Base-by-base conservation (phyloP, 2,329 filamentous ascomycete species). In the Colletotrichum filicis region DNA sequence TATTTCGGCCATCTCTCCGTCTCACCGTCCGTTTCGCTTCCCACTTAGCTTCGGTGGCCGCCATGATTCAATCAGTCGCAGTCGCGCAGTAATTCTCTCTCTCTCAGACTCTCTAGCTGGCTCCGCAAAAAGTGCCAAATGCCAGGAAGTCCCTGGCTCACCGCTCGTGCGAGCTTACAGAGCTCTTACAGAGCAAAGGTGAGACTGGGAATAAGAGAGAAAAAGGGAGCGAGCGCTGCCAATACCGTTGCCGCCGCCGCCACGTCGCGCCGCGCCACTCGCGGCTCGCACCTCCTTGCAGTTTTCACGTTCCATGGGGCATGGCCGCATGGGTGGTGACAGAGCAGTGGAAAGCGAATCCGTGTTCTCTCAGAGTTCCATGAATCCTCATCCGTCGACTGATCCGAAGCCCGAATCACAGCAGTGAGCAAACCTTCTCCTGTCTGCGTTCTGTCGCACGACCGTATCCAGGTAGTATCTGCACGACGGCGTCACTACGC, bases 401-500 rank as follows among this genome's bases (percentile, higher is more conserved):
- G 16, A 42, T 16, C 37, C 37, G 37, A 42, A 16, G 37, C 22
- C 62, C 14, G n/a, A n/a, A 28, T 28, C 49, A 32, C 9, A n/a
- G 46, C 8, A 35, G 32, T 35, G 32, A 35, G 32, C 26, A n/a
- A n/a, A 14, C 30, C 46, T 35, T 49, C 19, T 32, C 28, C 59
- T 52, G 19, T 35, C 5, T 12, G 22, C 58, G 12, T 37, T 26
- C 26, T 16, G 64, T 71, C 63, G 68, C 49, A 61, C 63, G 32
- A 56, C 56, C 62, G 16, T 49, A 56, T 67, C 62, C 35, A 42
- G 37, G 37, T 42, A 42, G 37, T 42, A 42, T 42, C 37, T 42
- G 37, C 37, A 16, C 37, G 37, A 67, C 63, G 28, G 56, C 14
- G 68, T 71, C 56, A 26, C 55, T 71, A 37, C 22, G n/a, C 52